Evolutionary conservation across 73 alveolate species (phyloP).

Genomic region (Breviolum minutum): DNA sequence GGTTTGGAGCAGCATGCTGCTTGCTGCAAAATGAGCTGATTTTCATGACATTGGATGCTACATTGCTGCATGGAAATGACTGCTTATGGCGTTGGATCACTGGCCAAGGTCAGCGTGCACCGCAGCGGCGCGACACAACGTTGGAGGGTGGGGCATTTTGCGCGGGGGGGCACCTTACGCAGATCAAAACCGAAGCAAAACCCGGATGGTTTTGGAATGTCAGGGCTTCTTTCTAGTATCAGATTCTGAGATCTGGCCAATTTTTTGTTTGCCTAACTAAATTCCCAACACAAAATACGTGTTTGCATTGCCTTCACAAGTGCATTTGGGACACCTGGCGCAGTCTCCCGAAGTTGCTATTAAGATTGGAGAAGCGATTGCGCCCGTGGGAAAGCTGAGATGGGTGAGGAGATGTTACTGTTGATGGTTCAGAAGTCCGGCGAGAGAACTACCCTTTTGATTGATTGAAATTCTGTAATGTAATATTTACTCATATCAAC

Average conservation of each 20-base stretch:
- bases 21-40: not conserved
- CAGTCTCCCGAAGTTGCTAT: conserved; percentile 92
- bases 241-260: not conserved
- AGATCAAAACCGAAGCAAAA: no score
- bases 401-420: no score
- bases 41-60: not conserved
- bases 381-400: conserved; percentile 40
- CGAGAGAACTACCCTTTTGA: no score
- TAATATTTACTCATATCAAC: no score
- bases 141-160: conserved; percentile 41
- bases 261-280: not conserved
- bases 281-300: not conserved
- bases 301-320: not conserved
- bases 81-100: not conserved
- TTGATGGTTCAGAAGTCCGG: no score
- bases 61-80: not conserved
- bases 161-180: no score
- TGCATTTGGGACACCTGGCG: not conserved
- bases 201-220: not conserved
- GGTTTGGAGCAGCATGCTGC: not conserved
- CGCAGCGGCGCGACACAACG: conserved; percentile 91
- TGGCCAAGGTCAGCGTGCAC: conserved; percentile 55
- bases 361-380: conserved; percentile 90
- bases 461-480: no score
- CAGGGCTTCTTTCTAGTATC: no score